phyloP scores from a whole-genome alignment of 2,329 filamentous ascomycete genomes.

The Microcera coccophila region DNA sequence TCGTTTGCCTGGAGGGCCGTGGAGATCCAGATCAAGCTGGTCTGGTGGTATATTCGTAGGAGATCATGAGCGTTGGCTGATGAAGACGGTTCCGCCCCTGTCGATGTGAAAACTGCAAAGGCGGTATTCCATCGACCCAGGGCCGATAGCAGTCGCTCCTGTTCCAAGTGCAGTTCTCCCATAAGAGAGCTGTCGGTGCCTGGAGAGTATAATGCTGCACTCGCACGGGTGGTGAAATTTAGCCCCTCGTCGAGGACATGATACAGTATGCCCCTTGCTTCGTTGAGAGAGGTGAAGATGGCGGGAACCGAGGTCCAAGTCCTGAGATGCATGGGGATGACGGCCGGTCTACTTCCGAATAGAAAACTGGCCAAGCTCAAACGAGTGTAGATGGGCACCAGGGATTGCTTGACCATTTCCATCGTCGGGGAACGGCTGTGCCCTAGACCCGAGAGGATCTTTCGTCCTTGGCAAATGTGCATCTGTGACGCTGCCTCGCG shows the following conservation, averaged over 20 bases:
- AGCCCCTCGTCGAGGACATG: conserved; percentile 39
- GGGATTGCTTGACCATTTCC: conserved; percentile 37
- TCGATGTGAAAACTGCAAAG: conserved; percentile 28
- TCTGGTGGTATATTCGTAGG: conserved; percentile 36
- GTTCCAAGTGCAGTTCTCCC: conserved; percentile 27
- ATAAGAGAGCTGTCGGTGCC: conserved; percentile 21
- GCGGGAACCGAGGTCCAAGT: conserved; percentile 29
- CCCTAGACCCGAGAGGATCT: conserved; percentile 36
- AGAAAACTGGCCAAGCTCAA: conserved; percentile 40
- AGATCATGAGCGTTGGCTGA: conserved; percentile 23
- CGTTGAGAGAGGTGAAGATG: conserved; percentile 32
- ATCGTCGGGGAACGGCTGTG: conserved; percentile 28
- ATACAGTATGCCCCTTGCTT: conserved; percentile 32
- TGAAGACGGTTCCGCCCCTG: conserved; percentile 14
- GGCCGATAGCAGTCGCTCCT: conserved; percentile 31
- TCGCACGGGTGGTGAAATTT: conserved; percentile 32
- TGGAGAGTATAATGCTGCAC: conserved; percentile 25
- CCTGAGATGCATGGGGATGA: conserved; percentile 36
- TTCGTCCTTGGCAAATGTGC: conserved; percentile 42
- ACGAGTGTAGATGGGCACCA: conserved; percentile 43
- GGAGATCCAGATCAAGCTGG: conserved; percentile 33
- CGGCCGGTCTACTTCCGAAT: conserved; percentile 35
- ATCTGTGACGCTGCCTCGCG: conserved; percentile 44
- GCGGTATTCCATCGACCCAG: conserved; percentile 30
- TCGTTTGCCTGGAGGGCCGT: conserved; percentile 30